Evolutionary conservation across 345 rosid species (phyloP), one percentile per base, ranked within the genome.

Genomic region (Xanthoceras sorbifolium): DNA sequence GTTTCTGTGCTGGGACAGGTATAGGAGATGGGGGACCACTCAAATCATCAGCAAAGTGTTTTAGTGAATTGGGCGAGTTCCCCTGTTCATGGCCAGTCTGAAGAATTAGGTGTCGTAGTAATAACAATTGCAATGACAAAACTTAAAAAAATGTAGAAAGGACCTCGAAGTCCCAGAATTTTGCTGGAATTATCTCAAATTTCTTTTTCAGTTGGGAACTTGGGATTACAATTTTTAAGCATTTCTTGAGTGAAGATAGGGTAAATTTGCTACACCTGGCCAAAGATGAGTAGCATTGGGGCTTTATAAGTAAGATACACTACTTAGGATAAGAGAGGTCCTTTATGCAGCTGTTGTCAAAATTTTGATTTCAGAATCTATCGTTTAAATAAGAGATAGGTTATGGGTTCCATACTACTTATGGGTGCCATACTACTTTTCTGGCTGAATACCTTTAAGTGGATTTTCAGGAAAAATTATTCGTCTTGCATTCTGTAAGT

Each of bases 1-100:
- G 99, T 82, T 93, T 96, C 83, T 91, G 97, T 54, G 97, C 98
- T 32, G 95, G 95, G 70, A 89, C 88, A 25, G 97, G 76, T 82
- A 89, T 83, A 38, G 95, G 97, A 77, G 96, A 90, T 69, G 85
- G 78, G 29, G 93, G 86, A 72, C 87, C 84, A 72, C 81, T 88
- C 71, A 74, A 69, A 69, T 93, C 97, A 72, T 90, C 93, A 29
- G 89, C 78, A 59, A 81, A 74, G 61, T 92, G 89, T 82, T 89
- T 90, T 82, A 88, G 77, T 60, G 93, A 87, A 82, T 90, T 89
- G 25, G 79, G 88, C 6, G 94, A 81, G 71, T 83, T 90, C 34
- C 84, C 91, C 87, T 89, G 89, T 67, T 79, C 87, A 76, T 69
- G 74, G 52, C 61, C 72, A 63, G 57, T 60, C 78, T 55, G 74